Conservation (phyloP, 768 basidiomycete genomes). For the Hirschioporus abietinus region DNA sequence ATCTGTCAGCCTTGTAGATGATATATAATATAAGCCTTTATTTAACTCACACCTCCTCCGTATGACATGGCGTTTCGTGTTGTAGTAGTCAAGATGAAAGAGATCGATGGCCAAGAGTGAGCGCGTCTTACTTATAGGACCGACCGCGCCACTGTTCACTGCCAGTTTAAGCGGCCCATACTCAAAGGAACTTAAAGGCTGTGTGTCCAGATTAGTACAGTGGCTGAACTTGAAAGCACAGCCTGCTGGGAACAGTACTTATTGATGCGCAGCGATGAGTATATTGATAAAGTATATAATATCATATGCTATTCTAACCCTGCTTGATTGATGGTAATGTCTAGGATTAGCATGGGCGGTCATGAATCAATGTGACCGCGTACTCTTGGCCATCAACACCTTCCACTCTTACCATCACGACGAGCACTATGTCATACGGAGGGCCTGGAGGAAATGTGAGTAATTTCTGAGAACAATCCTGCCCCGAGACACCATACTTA, state of each 20-base stretch:
- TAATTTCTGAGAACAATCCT: slow-evolving; percentile 14
- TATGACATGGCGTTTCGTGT: neutral
- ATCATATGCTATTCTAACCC: neutral
- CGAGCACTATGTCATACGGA: slow-evolving; percentile 34
- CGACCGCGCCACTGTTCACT: neutral
- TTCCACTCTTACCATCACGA: neutral
- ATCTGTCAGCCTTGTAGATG: neutral
- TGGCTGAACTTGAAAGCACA: neutral
- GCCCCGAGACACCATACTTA: slow-evolving; percentile 1
- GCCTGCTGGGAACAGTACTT: neutral
- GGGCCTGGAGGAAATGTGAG: slow-evolving; percentile 10
- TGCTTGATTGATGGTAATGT: neutral
- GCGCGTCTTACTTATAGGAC: neutral
- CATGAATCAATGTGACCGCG: neutral
- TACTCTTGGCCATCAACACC: neutral
- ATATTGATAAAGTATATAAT: neutral
- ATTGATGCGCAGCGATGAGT: neutral
- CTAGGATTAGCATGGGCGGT: neutral
- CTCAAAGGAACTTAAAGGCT: neutral
- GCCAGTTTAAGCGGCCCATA: neutral
- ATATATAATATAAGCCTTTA: neutral
- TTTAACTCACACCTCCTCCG: neutral
- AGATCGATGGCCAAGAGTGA: neutral
- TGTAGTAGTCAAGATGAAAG: neutral
- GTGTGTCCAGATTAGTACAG: neutral